These are phyloP conservation scores for Paragyromitra xinjiangensis DNA, from an alignment of 495 filamentous ascomycete species.

Conservation along the genomic window DNA sequence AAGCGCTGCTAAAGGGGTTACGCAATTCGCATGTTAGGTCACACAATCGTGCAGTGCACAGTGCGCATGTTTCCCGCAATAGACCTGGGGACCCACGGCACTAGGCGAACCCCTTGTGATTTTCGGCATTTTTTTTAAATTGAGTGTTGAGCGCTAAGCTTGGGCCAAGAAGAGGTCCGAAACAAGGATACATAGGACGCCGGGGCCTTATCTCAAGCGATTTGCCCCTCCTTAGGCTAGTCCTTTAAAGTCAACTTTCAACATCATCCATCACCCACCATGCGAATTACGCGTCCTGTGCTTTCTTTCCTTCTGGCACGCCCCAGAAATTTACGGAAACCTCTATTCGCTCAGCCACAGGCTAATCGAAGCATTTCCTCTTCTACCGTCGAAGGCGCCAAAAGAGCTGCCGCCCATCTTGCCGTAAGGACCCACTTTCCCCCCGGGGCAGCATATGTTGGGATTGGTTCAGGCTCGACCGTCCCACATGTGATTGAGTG, in stretches of 20 bases:
- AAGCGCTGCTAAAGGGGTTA: not conserved
- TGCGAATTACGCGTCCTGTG: not conserved
- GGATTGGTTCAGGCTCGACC: conserved; percentile 90
- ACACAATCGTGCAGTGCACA: too few relatives aligned
- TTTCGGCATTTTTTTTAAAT: too few relatives aligned
- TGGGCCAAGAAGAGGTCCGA: too few relatives aligned
- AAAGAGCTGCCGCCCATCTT: conserved; percentile 77
- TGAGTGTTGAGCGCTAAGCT: too few relatives aligned
- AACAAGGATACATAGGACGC: not conserved
- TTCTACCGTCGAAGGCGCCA: conserved; percentile 73
- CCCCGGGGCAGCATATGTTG: conserved; percentile 74
- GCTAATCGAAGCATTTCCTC: not conserved
- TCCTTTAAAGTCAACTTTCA: conserved; percentile 3
- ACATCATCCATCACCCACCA: not conserved
- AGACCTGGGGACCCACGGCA: too few relatives aligned
- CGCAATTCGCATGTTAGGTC: not conserved
- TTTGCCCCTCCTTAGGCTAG: not conserved
- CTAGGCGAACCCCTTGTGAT: too few relatives aligned
- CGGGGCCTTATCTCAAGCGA: not conserved
- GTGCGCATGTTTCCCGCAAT: too few relatives aligned
- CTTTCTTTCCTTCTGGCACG: not conserved
- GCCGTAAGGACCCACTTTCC: conserved; percentile 84
- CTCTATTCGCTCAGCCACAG: not conserved
- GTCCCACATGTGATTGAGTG: conserved; percentile 93
- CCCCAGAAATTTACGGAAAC: not conserved